Percentiles rank a stretch among this genome's conserved stretches.
phyloP scores from a whole-genome alignment of 345 rosid genomes.

The Eucalyptus virginea region DNA sequence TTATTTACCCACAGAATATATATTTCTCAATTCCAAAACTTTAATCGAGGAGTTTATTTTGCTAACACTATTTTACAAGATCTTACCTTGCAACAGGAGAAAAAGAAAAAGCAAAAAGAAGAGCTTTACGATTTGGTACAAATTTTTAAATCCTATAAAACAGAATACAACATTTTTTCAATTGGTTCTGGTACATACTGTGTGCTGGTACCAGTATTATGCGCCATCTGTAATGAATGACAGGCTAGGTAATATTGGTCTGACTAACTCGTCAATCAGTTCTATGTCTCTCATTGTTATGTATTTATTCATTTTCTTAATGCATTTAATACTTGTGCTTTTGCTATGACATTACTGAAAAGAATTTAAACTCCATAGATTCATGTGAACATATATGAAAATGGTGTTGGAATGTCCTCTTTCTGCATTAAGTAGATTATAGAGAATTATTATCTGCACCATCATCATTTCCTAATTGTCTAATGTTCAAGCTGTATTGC shows the following conservation, averaged over 20 bases:
- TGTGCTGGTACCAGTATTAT: not conserved
- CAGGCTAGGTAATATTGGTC: not conserved
- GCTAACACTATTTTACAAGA: not conserved
- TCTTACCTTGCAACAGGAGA: not conserved
- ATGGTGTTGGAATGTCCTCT: not conserved
- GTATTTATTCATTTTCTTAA: not conserved
- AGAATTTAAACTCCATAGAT: not conserved
- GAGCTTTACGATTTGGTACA: not conserved
- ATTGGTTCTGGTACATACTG: not conserved
- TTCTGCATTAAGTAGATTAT: not conserved
- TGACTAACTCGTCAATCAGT: not conserved
- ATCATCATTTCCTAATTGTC: not conserved
- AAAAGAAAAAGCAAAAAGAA: not conserved
- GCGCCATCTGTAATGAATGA: not conserved
- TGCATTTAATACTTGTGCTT: not conserved
- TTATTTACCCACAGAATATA: not conserved
- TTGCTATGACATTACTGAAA: not conserved
- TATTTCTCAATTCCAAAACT: not conserved
- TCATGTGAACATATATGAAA: not conserved
- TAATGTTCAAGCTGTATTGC: not conserved
- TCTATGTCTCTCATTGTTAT: not conserved
- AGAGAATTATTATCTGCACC: not conserved
- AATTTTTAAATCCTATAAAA: not conserved
- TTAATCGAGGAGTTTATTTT: not conserved
- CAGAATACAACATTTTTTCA: not conserved